A percentile compares a stretch with the other conserved stretches of the same genome.
These are phyloP conservation scores for Geranium incanum DNA, from an alignment of 441 rosid genomes.

Conservation along the genomic window DNA sequence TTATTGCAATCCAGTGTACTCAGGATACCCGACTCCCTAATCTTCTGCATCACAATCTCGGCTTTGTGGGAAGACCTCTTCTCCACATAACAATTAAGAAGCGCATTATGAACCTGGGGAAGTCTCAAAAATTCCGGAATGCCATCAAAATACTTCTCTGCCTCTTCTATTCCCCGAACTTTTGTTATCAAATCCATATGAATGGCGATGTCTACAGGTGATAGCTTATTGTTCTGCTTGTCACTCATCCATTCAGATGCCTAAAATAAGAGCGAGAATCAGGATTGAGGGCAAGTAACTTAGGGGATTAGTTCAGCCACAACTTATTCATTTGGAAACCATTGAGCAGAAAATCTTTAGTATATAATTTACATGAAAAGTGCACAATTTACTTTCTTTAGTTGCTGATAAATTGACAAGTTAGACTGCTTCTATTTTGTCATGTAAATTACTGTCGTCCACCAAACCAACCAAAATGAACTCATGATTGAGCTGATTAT, in stretches of 20 bases:
- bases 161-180: constrained; percentile 22
- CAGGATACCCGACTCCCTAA: constrained; percentile 25
- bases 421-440: neutral
- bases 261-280: constrained; percentile 3
- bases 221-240: neutral
- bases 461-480: neutral
- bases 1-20: constrained; percentile 17
- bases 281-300: neutral
- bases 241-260: constrained; percentile 28
- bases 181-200: constrained; percentile 20
- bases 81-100: constrained; percentile 25
- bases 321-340: neutral
- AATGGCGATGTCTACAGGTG: constrained; percentile 18
- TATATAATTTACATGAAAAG: neutral
- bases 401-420: neutral
- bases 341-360: neutral
- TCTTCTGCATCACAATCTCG: constrained; percentile 30
- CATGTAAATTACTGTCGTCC: neutral
- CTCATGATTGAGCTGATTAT: neutral
- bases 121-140: constrained; percentile 19
- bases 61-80: constrained; percentile 25
- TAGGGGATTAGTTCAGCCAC: neutral
- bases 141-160: constrained; percentile 21
- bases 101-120: constrained; percentile 24
- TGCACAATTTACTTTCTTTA: neutral